phyloP scores from a whole-genome alignment of 176 grass and related monocot species.

The Musa beccarii region DNA sequence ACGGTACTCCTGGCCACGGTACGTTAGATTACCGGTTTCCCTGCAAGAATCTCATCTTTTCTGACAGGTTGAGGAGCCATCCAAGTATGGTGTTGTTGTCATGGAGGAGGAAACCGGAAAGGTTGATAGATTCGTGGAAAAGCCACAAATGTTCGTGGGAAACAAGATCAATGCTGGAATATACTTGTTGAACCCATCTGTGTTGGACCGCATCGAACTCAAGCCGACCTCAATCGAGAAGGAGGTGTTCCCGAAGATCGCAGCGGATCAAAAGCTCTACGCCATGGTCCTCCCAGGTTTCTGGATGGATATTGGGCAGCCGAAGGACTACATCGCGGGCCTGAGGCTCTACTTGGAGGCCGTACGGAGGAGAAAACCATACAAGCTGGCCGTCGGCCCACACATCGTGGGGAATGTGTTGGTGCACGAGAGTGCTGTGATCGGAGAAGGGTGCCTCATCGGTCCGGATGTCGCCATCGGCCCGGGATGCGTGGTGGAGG shows the following conservation, averaged over 20 bases:
- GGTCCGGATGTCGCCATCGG: slow-evolving; percentile 6
- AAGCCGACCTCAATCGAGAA: slow-evolving; percentile 16
- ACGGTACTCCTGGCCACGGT: neutral
- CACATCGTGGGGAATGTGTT: slow-evolving; percentile 12
- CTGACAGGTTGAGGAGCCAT: slow-evolving; percentile 7
- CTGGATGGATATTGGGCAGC: slow-evolving; percentile 15
- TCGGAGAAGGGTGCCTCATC: slow-evolving; percentile 5
- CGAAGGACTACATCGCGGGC: slow-evolving; percentile 6
- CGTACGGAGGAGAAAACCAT: neutral
- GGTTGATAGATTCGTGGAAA: slow-evolving; percentile 12
- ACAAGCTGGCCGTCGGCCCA: neutral
- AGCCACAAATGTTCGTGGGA: slow-evolving; percentile 2
- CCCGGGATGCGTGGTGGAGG: neutral
- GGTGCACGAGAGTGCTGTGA: slow-evolving; percentile 2
- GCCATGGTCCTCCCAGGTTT: slow-evolving; percentile 13
- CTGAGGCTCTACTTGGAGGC: slow-evolving; percentile 1
- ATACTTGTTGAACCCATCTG: slow-evolving; percentile 7
- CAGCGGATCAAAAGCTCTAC: slow-evolving; percentile 1
- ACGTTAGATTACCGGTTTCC: neutral
- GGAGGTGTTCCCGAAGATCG: slow-evolving; percentile 9
- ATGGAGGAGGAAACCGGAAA: slow-evolving; percentile 11
- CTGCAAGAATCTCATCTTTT: neutral
- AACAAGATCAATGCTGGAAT: slow-evolving; percentile 15
- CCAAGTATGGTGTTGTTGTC: slow-evolving; percentile 12
- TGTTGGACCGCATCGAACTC: neutral